Percentiles rank a stretch among this genome's conserved stretches.
Conservation (phyloP, 148 eudicot species). For the Diospyros kaki region DNA sequence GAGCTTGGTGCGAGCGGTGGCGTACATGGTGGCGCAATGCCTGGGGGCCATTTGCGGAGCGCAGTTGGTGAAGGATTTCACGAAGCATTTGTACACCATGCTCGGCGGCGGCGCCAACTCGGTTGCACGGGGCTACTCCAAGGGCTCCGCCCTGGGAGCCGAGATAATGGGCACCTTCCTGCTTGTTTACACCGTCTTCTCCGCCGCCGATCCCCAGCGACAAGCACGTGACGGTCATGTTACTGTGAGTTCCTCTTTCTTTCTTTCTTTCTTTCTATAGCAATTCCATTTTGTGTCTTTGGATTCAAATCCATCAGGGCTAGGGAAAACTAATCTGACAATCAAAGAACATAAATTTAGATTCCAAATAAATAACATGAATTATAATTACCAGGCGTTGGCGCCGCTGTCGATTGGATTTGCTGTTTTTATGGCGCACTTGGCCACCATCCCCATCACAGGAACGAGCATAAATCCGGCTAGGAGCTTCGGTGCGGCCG, state of each 20-base stretch:
- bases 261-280: neutral
- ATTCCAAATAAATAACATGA: neutral
- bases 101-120: neutral
- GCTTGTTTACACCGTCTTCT: neutral
- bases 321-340: no score
- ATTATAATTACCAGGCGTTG: neutral
- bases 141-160: neutral
- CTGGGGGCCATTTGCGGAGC: constrained; percentile 3
- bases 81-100: neutral
- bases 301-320: neutral
- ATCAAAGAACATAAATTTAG: neutral
- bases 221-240: neutral
- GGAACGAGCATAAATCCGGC: neutral
- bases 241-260: neutral
- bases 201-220: neutral
- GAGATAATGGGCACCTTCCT: neutral
- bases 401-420: neutral
- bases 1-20: neutral
- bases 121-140: neutral
- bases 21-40: constrained; percentile 7
- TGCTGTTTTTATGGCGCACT: neutral
- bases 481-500: neutral
- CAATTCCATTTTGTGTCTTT: neutral
- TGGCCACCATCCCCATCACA: neutral
- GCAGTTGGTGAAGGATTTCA: neutral